Conservation (phyloP, 2,329 filamentous ascomycete genomes). For the Colletotrichum chrysophilum region DNA sequence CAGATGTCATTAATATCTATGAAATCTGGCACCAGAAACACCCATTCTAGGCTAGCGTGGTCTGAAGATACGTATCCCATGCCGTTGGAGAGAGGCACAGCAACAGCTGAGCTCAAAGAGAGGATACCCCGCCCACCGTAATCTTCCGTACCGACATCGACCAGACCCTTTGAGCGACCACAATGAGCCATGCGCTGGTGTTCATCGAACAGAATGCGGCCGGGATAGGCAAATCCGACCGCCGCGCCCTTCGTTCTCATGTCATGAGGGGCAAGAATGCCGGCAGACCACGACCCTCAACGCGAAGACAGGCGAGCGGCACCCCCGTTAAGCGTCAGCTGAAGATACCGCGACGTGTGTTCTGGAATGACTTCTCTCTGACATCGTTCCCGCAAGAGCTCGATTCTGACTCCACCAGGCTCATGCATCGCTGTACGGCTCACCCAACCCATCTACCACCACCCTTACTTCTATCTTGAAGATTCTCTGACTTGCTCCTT, state of each 20-base stretch:
- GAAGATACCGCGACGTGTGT: background rate
- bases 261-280: constrained; percentile 9
- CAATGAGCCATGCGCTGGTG: background rate
- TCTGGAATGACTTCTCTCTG: constrained; percentile 1
- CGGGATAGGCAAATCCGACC: background rate
- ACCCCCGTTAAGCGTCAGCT: background rate
- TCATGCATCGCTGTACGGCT: background rate
- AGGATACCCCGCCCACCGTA: background rate
- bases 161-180: background rate
- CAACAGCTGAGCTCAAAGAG: background rate
- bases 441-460: background rate
- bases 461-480: background rate
- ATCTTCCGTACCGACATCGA: background rate
- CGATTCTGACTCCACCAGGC: background rate
- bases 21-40: background rate
- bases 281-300: background rate
- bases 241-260: background rate
- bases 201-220: background rate
- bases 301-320: background rate
- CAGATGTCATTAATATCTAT: background rate
- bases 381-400: background rate
- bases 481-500: background rate
- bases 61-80: background rate
- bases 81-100: background rate
- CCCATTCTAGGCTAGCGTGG: background rate